Evolutionary conservation across 192 early-diverging fungal species (phyloP), one percentile per base, ranked within the genome.

Genomic region (Gryganskiella cystojenkinii): DNA sequence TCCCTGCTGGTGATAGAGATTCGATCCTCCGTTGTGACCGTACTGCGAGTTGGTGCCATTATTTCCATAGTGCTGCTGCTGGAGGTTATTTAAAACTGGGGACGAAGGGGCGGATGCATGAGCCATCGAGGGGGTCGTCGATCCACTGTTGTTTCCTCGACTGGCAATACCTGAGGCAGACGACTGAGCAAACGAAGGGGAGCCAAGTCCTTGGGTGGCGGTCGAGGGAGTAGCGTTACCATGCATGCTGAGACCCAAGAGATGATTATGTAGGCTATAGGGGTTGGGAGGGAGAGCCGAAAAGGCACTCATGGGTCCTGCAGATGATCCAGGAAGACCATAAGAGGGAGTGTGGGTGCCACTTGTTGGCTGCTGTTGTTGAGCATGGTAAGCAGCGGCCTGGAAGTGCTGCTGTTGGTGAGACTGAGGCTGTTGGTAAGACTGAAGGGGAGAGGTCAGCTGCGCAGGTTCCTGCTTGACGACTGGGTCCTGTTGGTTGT

Each of bases 231-330:
- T 62, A 3, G 67, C 20, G n/a, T 52, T 47, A 20, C 43, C 56
- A 3, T 69, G 65, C 61, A 78, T 66, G 56, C 66, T 78, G 31
- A 78, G 46, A 35, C 66, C 61, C 74, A 78, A 64, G 1, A 78
- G 53, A 30, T 78, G 74, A 50, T 31, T 78, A 28, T 63, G 61
- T 31, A 78, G 52, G 45, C 54, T 78, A 55, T 78, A 78, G 5
- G 74, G 61, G 35, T 68, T 64, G 1, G 74, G 49, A 13, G 74
- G 61, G 46, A 78, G 47, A 2, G 61, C 55, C 47, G 66, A 56
- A 45, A 78, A 78, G 6, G 74, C 56, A 51, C 44, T 57, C 43
- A 68, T 43, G 25, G 62, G 59, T 19, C 58, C 45, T 9, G 43
- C 20, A 1, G 63, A 54, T 22, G 74, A 58, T n/a, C 60, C 67